Evolutionary conservation across 2,329 filamentous ascomycete genomes (phyloP), one percentile per base, ranked within the genome.

Genomic region (Colletotrichum sp.): DNA sequence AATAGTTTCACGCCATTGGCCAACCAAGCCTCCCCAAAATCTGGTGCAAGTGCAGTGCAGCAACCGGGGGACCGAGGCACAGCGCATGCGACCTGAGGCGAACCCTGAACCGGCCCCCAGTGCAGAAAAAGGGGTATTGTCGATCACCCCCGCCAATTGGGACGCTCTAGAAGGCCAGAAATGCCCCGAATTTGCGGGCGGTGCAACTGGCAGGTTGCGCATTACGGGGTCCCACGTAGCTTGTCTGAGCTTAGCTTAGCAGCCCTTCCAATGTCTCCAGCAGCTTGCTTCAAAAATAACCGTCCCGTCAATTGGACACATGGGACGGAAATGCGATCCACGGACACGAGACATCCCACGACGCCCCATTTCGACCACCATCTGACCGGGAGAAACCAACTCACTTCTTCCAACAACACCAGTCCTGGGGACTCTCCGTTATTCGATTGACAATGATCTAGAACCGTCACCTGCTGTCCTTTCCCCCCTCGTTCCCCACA

Each of bases 341-440:
- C 60, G 73, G 73, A 59, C 73, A 76, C 64, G 70, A 76, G 73
- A 73, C 70, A 57, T 69, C 39, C 44, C 67, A 63, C 59, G n/a
- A 57, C 62, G 26, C 66, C 70, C 26, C 59, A 44, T 64, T 34
- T 64, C n/a, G 10, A 67, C 62, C 52, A n/a, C n/a, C 44, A n/a
- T 18, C 68, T 15, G 6, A 9, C n/a, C n/a, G 57, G 32, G 21
- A 52, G 44, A 52, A 21, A 13, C n/a, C 44, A 52, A 21, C n/a
- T 63, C 15, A 8, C 52, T 8, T 34, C 10, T 13, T n/a, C 6
- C 7, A 55, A 64, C 52, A n/a, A 16, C 30, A 63, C 24, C 32
- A 64, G 26, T 65, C 24, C 55, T 13, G 13, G 15, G 63, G 24
- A 49, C 63, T 72, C 36, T 73, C 10, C 32, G 9, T 36, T 21